Conservation (phyloP, 192 early-diverging fungal species). For the Cetraspora pellucida region DNA sequence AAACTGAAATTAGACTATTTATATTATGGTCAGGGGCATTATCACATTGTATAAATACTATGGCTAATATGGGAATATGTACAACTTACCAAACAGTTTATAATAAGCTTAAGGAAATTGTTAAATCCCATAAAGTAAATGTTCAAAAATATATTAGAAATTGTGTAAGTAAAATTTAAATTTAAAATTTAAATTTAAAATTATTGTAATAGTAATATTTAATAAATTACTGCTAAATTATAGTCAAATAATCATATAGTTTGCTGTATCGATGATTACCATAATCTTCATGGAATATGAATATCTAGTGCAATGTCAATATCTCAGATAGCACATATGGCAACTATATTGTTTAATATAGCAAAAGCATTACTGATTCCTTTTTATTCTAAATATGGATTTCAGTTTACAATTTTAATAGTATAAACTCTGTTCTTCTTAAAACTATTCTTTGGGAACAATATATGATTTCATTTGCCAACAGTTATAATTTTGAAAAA, state of each 20-base stretch:
- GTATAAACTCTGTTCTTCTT: not conserved
- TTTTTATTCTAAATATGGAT: not conserved
- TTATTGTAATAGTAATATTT: not conserved
- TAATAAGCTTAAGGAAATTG: not conserved
- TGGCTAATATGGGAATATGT: not conserved
- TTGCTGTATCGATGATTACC: not conserved
- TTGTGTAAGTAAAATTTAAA: not conserved
- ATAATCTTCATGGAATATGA: not conserved
- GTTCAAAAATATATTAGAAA: not conserved
- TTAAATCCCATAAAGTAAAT: not conserved
- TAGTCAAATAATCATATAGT: conserved; percentile 7
- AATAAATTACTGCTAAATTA: not conserved
- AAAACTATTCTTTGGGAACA: not conserved
- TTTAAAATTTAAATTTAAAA: not conserved
- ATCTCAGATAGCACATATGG: not conserved
- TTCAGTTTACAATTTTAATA: not conserved
- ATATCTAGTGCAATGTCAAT: not conserved
- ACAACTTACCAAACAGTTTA: not conserved
- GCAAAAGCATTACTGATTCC: not conserved
- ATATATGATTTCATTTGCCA: conserved; percentile 10
- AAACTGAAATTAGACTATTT: not conserved
- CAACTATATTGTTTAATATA: not conserved
- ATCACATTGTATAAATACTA: not conserved
- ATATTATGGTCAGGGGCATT: not conserved
- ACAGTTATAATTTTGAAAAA: not conserved